Percentiles rank a stretch among this genome's conserved stretches.
Conservation (phyloP, 192 early-diverging fungal genomes). For the Umbelopsis ramanniana region DNA sequence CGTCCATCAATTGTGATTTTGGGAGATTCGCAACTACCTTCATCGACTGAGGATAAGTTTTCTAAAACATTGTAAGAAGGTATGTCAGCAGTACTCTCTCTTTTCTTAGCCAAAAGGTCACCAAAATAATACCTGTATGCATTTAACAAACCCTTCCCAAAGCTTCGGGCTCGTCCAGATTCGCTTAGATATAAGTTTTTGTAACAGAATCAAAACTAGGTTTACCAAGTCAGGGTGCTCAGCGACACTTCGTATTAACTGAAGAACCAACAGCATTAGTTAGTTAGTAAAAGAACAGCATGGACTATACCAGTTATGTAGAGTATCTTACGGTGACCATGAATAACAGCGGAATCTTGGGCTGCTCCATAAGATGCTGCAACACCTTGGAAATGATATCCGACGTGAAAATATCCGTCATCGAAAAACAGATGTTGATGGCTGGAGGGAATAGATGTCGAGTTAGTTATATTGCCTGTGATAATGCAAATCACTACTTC, state of each 20-base stretch:
- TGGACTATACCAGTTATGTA: not conserved
- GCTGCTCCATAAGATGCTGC: constrained; percentile 68
- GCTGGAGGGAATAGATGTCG: constrained; percentile 43
- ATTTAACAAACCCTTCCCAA: constrained; percentile 80
- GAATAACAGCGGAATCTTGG: constrained; percentile 70
- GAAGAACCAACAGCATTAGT: not conserved
- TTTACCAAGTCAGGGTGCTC: constrained; percentile 61
- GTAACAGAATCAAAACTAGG: constrained; percentile 63
- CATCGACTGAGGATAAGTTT: constrained; percentile 28
- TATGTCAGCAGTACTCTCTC: not conserved
- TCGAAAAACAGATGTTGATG: constrained; percentile 73
- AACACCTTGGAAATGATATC: constrained; percentile 72
- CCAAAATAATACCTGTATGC: constrained; percentile 50
- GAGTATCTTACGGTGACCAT: constrained; percentile 68
- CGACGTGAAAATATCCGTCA: constrained; percentile 66
- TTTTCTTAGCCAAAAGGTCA: not conserved
- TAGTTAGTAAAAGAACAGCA: not conserved
- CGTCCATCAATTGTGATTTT: constrained; percentile 25
- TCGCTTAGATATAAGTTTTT: constrained; percentile 63
- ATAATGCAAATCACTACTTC: not conserved
- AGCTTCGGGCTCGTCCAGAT: constrained; percentile 71
- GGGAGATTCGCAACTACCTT: constrained; percentile 26
- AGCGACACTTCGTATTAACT: constrained; percentile 63
- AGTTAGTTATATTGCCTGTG: not conserved
- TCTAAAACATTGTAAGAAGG: constrained; percentile 1